Percentiles rank a stretch among this genome's conserved stretches.
Evolutionary conservation across 306 rosid species (phyloP).

Genomic region (Quercus cerris): DNA sequence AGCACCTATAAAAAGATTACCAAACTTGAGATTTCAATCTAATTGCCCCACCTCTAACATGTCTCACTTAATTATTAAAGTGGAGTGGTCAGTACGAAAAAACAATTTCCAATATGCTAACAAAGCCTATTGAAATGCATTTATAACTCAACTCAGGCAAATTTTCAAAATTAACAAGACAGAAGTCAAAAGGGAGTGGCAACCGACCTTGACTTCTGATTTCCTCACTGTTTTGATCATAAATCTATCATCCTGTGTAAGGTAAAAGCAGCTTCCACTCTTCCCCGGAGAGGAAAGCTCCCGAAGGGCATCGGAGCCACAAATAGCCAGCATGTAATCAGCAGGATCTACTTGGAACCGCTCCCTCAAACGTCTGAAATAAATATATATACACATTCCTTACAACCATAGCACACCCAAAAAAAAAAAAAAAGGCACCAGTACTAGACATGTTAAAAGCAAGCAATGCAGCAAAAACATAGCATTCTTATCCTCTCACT

Average conservation of each 20-base stretch:
- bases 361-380: constrained; percentile 79
- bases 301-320: constrained; percentile 87
- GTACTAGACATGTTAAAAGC: not conserved
- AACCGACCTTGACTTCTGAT: constrained; percentile 92
- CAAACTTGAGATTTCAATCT: constrained; percentile 19
- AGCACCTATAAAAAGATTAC: constrained; percentile 61
- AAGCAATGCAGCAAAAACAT: not conserved
- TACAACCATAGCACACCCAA: not conserved
- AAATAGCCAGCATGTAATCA: constrained; percentile 92
- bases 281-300: constrained; percentile 98
- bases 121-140: not conserved
- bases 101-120: not conserved
- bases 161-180: not conserved
- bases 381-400: not conserved
- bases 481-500: not conserved
- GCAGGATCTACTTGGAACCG: constrained; percentile 86
- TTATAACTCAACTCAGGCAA: not conserved
- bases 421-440: too few species aligned
- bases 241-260: constrained; percentile 92
- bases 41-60: not conserved
- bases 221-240: constrained; percentile 96
- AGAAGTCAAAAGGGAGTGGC: constrained; percentile 17
- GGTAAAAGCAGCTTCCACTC: constrained; percentile 91
- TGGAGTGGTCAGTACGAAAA: not conserved
- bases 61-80: not conserved